Conservation (phyloP, 1,284 basidiomycete genomes). For the Thelephora terrestris region DNA sequence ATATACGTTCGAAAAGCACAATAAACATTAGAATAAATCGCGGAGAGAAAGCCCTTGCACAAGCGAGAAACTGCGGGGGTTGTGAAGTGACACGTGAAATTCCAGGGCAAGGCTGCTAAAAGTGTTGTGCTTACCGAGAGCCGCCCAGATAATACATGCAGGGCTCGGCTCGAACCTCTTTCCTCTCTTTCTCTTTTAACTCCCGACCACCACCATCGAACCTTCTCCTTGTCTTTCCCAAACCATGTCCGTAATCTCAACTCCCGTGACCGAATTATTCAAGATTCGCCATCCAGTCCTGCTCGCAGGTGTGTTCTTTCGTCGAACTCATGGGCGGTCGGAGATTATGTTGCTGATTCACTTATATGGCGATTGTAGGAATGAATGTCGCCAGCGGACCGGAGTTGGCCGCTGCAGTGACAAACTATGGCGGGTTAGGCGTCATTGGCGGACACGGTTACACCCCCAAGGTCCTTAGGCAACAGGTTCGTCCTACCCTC, state of each 20-base stretch:
- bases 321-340: background rate
- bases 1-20: no score
- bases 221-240: conserved; percentile 5
- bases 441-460: conserved; percentile 82
- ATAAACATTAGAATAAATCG: no score
- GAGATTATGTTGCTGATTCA: background rate
- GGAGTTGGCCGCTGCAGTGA: conserved; percentile 79
- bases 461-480: conserved; percentile 63
- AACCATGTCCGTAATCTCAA: conserved; percentile 50
- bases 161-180: no score
- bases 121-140: background rate
- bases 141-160: background rate
- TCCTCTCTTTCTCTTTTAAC: background rate
- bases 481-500: conserved; percentile 37
- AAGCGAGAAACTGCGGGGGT: no score
- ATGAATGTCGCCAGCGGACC: conserved; percentile 88
- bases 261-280: conserved; percentile 77
- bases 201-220: background rate
- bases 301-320: conserved; percentile 51
- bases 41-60: no score
- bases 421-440: conserved; percentile 80
- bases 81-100: no score
- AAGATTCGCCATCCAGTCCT: conserved; percentile 82
- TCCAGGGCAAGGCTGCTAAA: no score
- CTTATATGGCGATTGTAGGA: conserved; percentile 25